Conservation (phyloP, 2,329 filamentous ascomycete genomes). For the Coniochaeta ligniaria region DNA sequence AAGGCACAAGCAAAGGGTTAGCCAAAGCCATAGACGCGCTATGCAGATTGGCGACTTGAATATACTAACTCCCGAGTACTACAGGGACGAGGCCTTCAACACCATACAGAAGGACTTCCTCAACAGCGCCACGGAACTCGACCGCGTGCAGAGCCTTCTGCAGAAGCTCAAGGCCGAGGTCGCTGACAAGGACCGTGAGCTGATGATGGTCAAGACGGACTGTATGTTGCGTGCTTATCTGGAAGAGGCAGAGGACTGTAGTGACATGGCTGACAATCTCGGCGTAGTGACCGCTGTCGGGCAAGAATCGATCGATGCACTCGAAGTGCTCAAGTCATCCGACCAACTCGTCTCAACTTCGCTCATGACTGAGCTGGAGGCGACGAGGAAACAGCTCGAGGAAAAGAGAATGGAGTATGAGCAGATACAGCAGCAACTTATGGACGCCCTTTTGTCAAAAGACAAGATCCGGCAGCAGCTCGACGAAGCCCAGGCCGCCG, state of each 20-base stretch:
- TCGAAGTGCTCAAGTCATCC: slow-evolving; percentile 51
- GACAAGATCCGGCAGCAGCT: slow-evolving; percentile 50
- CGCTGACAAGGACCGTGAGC: slow-evolving; percentile 47
- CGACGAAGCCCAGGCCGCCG: slow-evolving; percentile 36
- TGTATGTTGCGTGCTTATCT: slow-evolving; percentile 29
- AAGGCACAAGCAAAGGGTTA: slow-evolving; percentile 48
- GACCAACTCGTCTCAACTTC: slow-evolving; percentile 53
- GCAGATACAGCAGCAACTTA: slow-evolving; percentile 50
- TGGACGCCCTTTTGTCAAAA: slow-evolving; percentile 53
- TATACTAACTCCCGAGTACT: slow-evolving; percentile 37
- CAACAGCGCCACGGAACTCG: slow-evolving; percentile 38
- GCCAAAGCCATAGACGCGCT: slow-evolving; percentile 30
- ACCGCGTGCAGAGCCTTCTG: slow-evolving; percentile 32
- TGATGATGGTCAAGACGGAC: slow-evolving; percentile 44
- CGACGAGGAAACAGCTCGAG: slow-evolving; percentile 43
- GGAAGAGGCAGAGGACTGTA: slow-evolving; percentile 4
- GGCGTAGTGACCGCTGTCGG: slow-evolving; percentile 42
- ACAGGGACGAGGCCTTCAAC: slow-evolving; percentile 45
- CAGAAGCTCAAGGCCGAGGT: slow-evolving; percentile 40
- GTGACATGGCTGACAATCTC: slow-evolving; percentile 15
- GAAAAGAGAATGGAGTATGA: slow-evolving; percentile 44
- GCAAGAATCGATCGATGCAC: slow-evolving; percentile 44
- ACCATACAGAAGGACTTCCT: slow-evolving; percentile 42
- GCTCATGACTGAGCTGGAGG: slow-evolving; percentile 50
- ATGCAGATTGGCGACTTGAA: slow-evolving; percentile 21